Evolutionary conservation across 2,329 filamentous ascomycete genomes (phyloP).

Genomic region (Atkinsonella texensis): DNA sequence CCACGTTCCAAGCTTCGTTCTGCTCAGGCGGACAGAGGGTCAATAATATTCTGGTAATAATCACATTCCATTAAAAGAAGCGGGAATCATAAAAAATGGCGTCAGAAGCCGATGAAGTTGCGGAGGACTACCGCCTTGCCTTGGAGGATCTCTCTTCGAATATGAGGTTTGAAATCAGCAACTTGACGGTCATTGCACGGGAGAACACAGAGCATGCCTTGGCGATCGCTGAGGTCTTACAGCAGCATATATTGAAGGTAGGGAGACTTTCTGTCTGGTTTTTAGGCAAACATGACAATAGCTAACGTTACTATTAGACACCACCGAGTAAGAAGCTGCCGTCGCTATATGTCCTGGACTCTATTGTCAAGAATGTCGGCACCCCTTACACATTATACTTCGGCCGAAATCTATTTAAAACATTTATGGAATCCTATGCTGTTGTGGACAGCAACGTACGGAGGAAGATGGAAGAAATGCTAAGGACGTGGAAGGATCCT

Average conservation of each 20-base stretch:
- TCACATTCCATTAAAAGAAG: conserved; percentile 6
- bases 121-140: conserved; percentile 87
- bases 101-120: conserved; percentile 65
- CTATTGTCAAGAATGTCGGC: conserved; percentile 96
- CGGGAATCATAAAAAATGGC: conserved; percentile 26
- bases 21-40: background rate
- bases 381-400: conserved; percentile 96
- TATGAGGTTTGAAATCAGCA: conserved; percentile 91
- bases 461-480: conserved; percentile 90
- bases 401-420: conserved; percentile 79
- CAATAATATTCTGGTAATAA: conserved; percentile 1
- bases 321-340: conserved; percentile 82
- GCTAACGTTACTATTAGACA: conserved; percentile 48
- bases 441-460: conserved; percentile 74
- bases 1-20: conserved; percentile 2
- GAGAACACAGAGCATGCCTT: conserved; percentile 95
- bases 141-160: conserved; percentile 86
- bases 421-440: conserved; percentile 93
- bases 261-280: background rate
- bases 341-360: conserved; percentile 95
- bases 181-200: conserved; percentile 91
- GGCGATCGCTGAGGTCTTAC: conserved; percentile 79
- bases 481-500: conserved; percentile 96
- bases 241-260: conserved; percentile 93
- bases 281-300: background rate